These are phyloP conservation scores for Monosporascus sp. DNA, from an alignment of 2,329 filamentous ascomycete genomes.

Conservation along the genomic window DNA sequence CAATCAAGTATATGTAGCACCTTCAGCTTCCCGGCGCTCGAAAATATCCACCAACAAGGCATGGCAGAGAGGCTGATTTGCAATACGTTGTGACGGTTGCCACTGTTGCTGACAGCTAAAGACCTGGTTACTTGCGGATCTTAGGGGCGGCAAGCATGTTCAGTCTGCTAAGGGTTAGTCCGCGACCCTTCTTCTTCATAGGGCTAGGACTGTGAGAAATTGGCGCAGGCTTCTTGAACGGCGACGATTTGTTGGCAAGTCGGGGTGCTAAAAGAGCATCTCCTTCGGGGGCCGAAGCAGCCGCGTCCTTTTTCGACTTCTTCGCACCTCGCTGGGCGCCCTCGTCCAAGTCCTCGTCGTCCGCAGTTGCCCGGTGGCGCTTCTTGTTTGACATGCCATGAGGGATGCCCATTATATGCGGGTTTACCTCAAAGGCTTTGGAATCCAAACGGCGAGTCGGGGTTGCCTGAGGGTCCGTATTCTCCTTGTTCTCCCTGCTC, in stretches of 20 bases:
- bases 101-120: neutral
- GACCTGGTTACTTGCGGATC: constrained; percentile 38
- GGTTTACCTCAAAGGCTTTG: neutral
- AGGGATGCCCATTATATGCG: constrained; percentile 36
- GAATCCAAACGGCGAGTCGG: neutral
- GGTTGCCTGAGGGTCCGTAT: constrained; percentile 17
- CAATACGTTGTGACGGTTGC: neutral
- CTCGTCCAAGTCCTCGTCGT: constrained; percentile 41
- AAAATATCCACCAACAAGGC: neutral
- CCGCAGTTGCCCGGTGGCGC: constrained; percentile 52
- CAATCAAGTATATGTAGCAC: neutral
- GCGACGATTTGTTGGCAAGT: constrained; percentile 31
- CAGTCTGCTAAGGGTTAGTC: constrained; percentile 53
- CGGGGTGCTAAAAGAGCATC: constrained; percentile 49
- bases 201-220: constrained; percentile 35
- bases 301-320: constrained; percentile 47
- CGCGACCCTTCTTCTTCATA: constrained; percentile 43
- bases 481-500: constrained; percentile 53
- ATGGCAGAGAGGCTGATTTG: neutral
- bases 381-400: constrained; percentile 65
- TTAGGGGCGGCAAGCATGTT: constrained; percentile 59
- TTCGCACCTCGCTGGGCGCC: constrained; percentile 48
- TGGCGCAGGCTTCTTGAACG: constrained; percentile 26
- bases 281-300: constrained; percentile 38
- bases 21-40: neutral